A percentile compares a stretch with the other conserved stretches of the same genome.
Conservation (phyloP, 805 yeast species). For the Hanseniaspora vineae region DNA sequence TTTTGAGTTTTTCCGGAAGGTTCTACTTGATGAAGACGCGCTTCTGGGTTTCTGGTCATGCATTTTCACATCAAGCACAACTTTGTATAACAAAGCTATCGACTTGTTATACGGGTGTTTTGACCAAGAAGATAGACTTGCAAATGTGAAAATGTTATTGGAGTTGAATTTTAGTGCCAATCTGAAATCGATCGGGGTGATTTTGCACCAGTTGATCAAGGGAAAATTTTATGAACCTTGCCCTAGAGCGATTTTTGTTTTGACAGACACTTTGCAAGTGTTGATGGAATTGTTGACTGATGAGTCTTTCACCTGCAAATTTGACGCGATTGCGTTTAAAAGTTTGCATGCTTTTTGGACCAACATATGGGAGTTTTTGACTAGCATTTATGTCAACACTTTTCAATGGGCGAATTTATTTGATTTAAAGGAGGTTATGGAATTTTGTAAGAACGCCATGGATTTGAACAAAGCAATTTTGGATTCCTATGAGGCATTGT, state of each 20-base stretch:
- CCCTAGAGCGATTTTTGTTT: slow-evolving; percentile 58
- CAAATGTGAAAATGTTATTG: slow-evolving; percentile 44
- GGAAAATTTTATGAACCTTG: slow-evolving; percentile 54
- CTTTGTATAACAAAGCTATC: slow-evolving; percentile 53
- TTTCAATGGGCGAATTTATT: slow-evolving; percentile 62
- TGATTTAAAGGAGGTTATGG: slow-evolving; percentile 45
- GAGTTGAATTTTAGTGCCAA: slow-evolving; percentile 29
- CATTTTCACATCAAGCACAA: slow-evolving; percentile 47
- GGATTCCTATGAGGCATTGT: slow-evolving; percentile 33
- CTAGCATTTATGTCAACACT: slow-evolving; percentile 54
- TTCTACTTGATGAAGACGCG: slow-evolving; percentile 31
- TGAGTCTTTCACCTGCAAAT: slow-evolving; percentile 54
- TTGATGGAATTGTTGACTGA: slow-evolving; percentile 24
- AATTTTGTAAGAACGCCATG: slow-evolving; percentile 76
- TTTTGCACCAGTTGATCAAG: slow-evolving; percentile 31
- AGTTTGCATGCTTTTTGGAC: slow-evolving; percentile 45
- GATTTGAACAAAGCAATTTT: slow-evolving; percentile 62
- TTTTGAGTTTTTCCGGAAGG: slow-evolving; percentile 16
- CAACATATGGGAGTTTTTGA: slow-evolving; percentile 57
- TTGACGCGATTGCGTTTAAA: slow-evolving; percentile 20
- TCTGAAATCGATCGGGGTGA: slow-evolving; percentile 35
- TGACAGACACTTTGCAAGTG: slow-evolving; percentile 58
- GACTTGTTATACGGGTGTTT: slow-evolving; percentile 63
- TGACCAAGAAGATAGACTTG: slow-evolving; percentile 70
- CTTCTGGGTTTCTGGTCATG: slow-evolving; percentile 64